Conservation (phyloP, 257 asterid genomes). For the Plantago major region DNA sequence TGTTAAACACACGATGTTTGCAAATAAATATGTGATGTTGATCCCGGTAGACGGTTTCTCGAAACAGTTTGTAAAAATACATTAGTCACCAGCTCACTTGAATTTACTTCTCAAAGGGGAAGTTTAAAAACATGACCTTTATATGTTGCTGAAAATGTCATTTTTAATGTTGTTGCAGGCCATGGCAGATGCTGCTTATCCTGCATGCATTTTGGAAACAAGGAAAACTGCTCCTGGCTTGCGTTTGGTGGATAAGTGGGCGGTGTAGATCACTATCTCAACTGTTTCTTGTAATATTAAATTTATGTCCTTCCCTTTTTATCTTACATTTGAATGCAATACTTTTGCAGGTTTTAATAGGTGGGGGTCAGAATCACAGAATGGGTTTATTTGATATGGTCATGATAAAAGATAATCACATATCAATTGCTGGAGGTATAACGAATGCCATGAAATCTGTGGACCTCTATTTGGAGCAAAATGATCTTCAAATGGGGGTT, state of each 20-base stretch:
- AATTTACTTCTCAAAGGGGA: background rate
- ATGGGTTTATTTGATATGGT: slow-evolving; percentile 98
- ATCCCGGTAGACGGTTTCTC: no score
- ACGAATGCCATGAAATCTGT: slow-evolving; percentile 71
- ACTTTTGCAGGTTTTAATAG: slow-evolving; percentile 64
- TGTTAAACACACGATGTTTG: no score
- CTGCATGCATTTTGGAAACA: slow-evolving; percentile 82
- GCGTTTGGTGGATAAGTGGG: slow-evolving; percentile 98
- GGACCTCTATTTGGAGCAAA: slow-evolving; percentile 63
- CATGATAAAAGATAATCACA: slow-evolving; percentile 96
- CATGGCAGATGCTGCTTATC: slow-evolving; percentile 93
- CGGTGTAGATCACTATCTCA: slow-evolving; percentile 64
- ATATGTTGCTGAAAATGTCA: background rate
- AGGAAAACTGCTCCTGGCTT: slow-evolving; percentile 97
- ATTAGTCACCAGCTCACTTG: no score
- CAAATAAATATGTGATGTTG: no score
- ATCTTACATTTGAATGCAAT: slow-evolving; percentile 15
- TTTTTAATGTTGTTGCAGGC: slow-evolving; percentile 43
- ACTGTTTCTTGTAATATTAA: slow-evolving; percentile 15
- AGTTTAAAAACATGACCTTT: background rate
- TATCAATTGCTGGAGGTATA: slow-evolving; percentile 86
- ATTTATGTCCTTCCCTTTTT: background rate
- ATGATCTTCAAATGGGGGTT: slow-evolving; percentile 78
- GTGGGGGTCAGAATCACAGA: slow-evolving; percentile 94
- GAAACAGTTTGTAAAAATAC: no score